These are phyloP conservation scores for Kodamaea restingae DNA, from an alignment of 805 yeast genomes.

Conservation along the genomic window DNA sequence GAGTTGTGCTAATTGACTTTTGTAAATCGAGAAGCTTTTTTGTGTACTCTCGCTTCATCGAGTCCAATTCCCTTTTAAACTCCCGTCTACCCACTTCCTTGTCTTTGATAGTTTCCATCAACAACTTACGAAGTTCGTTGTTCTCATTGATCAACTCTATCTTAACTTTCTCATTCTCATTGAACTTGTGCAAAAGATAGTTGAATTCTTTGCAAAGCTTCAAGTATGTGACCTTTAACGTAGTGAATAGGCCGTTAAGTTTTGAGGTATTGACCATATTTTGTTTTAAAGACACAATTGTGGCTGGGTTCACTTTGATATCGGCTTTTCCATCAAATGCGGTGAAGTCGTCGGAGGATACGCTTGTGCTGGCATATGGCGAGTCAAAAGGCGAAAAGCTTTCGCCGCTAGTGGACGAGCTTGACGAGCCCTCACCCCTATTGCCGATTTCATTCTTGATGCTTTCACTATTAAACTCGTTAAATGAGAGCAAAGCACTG, in stretches of 20 bases:
- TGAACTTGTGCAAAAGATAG: constrained; percentile 31
- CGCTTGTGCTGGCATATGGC: constrained; percentile 10
- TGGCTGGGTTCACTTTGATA: constrained; percentile 6
- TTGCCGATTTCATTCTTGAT: not conserved
- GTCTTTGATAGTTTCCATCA: constrained; percentile 27
- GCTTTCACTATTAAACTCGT: not conserved
- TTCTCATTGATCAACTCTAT: constrained; percentile 35
- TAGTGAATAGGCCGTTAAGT: constrained; percentile 29
- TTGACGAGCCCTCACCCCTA: not conserved
- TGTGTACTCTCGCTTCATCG: not conserved
- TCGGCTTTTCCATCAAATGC: not conserved
- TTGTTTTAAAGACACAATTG: constrained; percentile 13
- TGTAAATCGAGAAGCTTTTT: constrained; percentile 2
- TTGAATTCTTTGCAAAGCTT: constrained; percentile 38
- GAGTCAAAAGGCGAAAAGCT: constrained; percentile 16
- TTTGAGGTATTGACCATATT: constrained; percentile 17
- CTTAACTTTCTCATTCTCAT: constrained; percentile 33
- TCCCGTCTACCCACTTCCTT: constrained; percentile 17
- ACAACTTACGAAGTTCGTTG: constrained; percentile 27
- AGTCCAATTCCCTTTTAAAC: constrained; percentile 7
- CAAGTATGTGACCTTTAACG: constrained; percentile 31
- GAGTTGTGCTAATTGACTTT: not conserved
- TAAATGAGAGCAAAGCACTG: constrained; percentile 11
- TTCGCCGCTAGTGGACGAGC: constrained; percentile 8
- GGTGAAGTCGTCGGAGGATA: constrained; percentile 11